These are phyloP conservation scores for Abrus precatorius DNA, from an alignment of 306 rosid genomes.

Conservation along the genomic window DNA sequence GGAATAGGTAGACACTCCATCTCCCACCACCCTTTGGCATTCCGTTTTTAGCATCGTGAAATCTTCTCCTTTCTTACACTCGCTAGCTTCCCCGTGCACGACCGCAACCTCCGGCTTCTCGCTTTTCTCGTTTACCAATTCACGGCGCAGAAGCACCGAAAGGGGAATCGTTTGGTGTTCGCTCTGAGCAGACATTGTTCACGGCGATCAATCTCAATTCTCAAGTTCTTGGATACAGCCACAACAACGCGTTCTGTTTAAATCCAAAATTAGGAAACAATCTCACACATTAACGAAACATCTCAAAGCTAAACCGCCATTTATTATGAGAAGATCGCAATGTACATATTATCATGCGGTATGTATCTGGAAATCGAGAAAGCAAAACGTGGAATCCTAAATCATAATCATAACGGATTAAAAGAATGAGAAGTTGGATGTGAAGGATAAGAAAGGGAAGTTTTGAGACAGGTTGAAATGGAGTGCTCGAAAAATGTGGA, in stretches of 20 bases:
- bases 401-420: constrained; percentile 1
- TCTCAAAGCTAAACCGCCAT: constrained; percentile 36
- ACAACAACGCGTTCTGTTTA: constrained; percentile 44
- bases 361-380: background rate
- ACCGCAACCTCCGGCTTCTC: constrained; percentile 83
- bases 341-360: background rate
- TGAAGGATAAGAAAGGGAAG: background rate
- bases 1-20: constrained; percentile 89
- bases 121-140: constrained; percentile 82
- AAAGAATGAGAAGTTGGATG: constrained; percentile 15
- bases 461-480: constrained; percentile 37
- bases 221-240: constrained; percentile 12
- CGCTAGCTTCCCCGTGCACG: constrained; percentile 74
- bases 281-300: background rate
- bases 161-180: constrained; percentile 92
- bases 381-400: background rate
- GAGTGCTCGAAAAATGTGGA: constrained; percentile 73
- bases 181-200: constrained; percentile 68
- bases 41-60: constrained; percentile 79
- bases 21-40: constrained; percentile 91
- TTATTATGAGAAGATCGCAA: constrained; percentile 2
- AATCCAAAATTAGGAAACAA: constrained; percentile 53
- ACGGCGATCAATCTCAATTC: constrained; percentile 31
- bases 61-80: constrained; percentile 98
- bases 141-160: constrained; percentile 91